Conservation (phyloP, 208 protist species). For the Leishmania arabica region DNA sequence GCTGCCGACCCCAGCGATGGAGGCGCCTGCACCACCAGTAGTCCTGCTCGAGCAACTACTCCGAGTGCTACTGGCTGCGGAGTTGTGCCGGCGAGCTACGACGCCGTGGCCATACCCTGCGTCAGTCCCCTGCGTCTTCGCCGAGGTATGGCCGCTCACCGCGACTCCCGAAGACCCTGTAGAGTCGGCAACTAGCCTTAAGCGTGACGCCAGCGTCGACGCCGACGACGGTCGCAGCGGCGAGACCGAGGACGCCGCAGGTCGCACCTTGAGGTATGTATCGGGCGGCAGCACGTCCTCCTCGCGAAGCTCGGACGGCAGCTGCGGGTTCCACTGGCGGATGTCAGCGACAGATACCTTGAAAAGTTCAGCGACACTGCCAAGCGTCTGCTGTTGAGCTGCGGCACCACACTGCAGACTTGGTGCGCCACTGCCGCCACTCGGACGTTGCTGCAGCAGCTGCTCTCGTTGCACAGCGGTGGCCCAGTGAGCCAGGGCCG, state of each 20-base stretch:
- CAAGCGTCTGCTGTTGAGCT: neutral
- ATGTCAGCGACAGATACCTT: conserved; percentile 35
- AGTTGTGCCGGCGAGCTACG: neutral
- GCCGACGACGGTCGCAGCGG: neutral
- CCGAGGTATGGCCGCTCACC: neutral
- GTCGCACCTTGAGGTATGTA: conserved; percentile 52
- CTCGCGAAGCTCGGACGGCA: conserved; percentile 26
- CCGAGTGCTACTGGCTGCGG: neutral
- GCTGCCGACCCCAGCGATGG: neutral
- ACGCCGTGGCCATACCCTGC: neutral
- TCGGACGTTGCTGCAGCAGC: neutral
- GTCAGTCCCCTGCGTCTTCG: neutral
- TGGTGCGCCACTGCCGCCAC: neutral
- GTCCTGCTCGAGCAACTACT: neutral
- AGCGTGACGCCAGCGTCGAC: neutral
- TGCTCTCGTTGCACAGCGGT: conserved; percentile 22
- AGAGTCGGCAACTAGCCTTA: neutral
- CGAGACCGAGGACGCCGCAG: conserved; percentile 8
- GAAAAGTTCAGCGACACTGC: conserved; percentile 27
- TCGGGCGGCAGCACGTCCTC: conserved; percentile 41
- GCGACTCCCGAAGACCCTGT: neutral
- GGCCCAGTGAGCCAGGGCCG: conserved; percentile 43
- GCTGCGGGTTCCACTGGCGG: conserved; percentile 56
- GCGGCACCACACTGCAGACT: neutral
- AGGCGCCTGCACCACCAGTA: neutral